These are phyloP conservation scores for Rhododendron simsii DNA, from an alignment of 148 eudicot genomes.

Conservation along the genomic window DNA sequence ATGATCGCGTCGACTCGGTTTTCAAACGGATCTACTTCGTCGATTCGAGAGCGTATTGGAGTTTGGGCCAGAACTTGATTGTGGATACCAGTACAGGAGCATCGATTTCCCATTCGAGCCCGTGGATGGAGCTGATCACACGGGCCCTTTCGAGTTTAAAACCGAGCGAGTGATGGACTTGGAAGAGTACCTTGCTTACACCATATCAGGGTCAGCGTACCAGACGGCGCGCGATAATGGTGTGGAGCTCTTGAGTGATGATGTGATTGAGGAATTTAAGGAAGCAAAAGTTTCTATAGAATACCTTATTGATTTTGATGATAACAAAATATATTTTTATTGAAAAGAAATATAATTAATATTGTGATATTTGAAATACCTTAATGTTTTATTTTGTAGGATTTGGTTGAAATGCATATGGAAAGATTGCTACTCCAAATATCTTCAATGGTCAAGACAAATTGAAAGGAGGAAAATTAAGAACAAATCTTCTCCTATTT, in stretches of 20 bases:
- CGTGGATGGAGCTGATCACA: conserved; percentile 48
- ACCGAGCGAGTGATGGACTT: conserved; percentile 46
- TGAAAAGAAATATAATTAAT: too few relatives aligned
- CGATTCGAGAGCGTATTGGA: conserved; percentile 38
- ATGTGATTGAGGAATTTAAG: conserved; percentile 43
- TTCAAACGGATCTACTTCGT: conserved; percentile 31
- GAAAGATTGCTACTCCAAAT: too few relatives aligned
- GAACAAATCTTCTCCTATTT: too few relatives aligned
- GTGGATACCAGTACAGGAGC: conserved; percentile 32
- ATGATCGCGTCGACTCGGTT: conserved; percentile 30
- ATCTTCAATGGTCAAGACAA: too few relatives aligned
- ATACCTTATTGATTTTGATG: too few relatives aligned
- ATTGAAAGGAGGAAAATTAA: too few relatives aligned
- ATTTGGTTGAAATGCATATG: too few relatives aligned
- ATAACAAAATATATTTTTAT: too few relatives aligned
- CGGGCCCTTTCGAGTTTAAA: conserved; percentile 69
- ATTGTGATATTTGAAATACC: too few relatives aligned
- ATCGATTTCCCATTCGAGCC: conserved; percentile 71
- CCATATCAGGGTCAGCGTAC: conserved; percentile 67
- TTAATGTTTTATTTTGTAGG: too few relatives aligned
- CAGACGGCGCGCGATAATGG: conserved; percentile 65
- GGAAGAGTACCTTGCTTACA: conserved; percentile 41
- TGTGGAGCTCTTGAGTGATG: conserved; percentile 51
- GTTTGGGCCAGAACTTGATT: conserved; percentile 31
- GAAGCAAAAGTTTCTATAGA: too few relatives aligned